Base-by-base conservation (phyloP, 306 rosid species). In the Mimosa bimucronata region DNA sequence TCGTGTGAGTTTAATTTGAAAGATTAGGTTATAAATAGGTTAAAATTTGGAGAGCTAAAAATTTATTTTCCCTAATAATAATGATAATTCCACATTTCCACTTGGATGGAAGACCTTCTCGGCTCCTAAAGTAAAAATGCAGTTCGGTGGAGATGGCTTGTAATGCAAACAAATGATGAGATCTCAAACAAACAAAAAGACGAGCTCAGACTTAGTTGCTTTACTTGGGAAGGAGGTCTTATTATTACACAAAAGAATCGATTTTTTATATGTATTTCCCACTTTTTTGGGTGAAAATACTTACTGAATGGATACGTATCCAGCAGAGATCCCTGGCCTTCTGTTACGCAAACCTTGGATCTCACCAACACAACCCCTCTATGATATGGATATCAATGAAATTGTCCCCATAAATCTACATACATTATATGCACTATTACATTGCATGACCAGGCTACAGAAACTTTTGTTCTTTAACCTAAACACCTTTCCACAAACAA, bases 241-340 rank as follows among this genome's bases (percentile, higher is more conserved):
- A 74, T 58, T 68, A 81, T 80, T 84, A 87, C 90, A 86, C 77
- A 37, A 87, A 91, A 89, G 88, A 89, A 91, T 89, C 13, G 77
- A 70, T 85, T 81, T 88, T 55, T 9, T 55, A 7, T 80, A 69
- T 86, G 87, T 71, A 79, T 84, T 84, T 83, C 71, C 83, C 83
- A 85, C 76, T 77, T 77, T 81, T 71, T n/a, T 62, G 79, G 2
- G 77, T 67, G 68, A 67, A 74, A 67, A 57, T 75, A 75, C 81
- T 84, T 78, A 23, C 77, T 79, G 71, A 78, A 82, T 70, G 12
- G 91, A 85, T 77, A 80, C 77, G 70, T 55, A 73, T 30, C 82
- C 26, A 57, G 80, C 64, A 31, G 74, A 68, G 75, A 79, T 81
- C 79, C 73, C 79, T 66, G 7, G 82, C 89, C 83, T 82, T 57